These are phyloP conservation scores for Entomortierella chlamydospora DNA, from an alignment of 192 early-diverging fungal species.

Conservation along the genomic window DNA sequence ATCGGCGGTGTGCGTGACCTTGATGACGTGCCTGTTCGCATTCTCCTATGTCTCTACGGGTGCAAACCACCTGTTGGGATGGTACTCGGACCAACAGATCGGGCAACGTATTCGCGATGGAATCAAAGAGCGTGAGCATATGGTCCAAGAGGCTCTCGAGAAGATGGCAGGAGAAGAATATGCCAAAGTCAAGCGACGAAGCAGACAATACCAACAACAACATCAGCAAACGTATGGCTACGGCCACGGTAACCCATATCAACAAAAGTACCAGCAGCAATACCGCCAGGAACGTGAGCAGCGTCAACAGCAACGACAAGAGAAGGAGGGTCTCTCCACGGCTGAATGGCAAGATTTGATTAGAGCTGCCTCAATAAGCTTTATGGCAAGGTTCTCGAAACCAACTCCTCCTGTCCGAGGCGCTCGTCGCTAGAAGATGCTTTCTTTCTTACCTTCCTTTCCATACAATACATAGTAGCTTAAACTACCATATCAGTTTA, in stretches of 20 bases:
- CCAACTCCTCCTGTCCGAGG: background rate
- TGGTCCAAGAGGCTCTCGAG: conserved; percentile 45
- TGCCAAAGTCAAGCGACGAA: conserved; percentile 36
- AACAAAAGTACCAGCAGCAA: conserved; percentile 26
- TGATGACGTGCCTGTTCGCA: conserved; percentile 35
- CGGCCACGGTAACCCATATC: conserved; percentile 10
- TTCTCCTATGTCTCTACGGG: conserved; percentile 45
- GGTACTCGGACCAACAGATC: conserved; percentile 45
- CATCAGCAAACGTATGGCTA: conserved; percentile 11
- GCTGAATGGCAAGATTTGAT: conserved; percentile 54
- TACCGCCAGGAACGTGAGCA: conserved; percentile 23
- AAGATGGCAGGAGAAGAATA: conserved; percentile 55
- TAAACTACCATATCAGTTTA: no score
- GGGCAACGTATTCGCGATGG: conserved; percentile 49
- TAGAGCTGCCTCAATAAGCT: conserved; percentile 40
- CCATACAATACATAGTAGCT: no score
- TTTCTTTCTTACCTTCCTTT: conserved; percentile 1
- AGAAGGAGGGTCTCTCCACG: conserved; percentile 27
- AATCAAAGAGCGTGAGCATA: conserved; percentile 42
- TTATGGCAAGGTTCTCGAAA: conserved; percentile 39
- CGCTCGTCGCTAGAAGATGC: conserved; percentile 3
- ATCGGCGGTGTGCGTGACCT: conserved; percentile 25
- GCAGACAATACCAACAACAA: conserved; percentile 21
- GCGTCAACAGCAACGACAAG: conserved; percentile 21
- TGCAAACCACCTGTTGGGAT: conserved; percentile 30